phyloP scores from a whole-genome alignment of 371 early-diverging fungal species.

The Mucor indicus region DNA sequence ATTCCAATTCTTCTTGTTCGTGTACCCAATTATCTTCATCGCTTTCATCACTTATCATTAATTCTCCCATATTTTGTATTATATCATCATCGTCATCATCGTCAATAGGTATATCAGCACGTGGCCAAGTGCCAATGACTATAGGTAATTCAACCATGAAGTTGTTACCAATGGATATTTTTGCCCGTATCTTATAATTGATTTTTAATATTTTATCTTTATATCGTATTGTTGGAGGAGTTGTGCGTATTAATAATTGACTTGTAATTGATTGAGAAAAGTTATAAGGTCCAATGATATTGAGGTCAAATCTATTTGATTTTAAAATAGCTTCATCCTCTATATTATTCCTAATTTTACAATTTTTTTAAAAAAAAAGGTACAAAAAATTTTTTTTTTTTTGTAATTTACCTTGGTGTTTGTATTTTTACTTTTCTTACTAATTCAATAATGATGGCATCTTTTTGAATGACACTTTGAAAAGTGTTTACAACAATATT shows the following conservation, averaged over 20 bases:
- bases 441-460: slow-evolving; percentile 24
- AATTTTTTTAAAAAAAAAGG: too few relatives aligned
- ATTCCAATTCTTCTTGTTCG: neutral
- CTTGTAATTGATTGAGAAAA: slow-evolving; percentile 29
- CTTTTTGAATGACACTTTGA: slow-evolving; percentile 15
- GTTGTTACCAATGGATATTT: slow-evolving; percentile 8
- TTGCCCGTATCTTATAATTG: slow-evolving; percentile 30
- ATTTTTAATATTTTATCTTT: slow-evolving; percentile 24
- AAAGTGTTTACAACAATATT: slow-evolving; percentile 26
- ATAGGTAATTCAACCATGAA: slow-evolving; percentile 30
- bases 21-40: slow-evolving; percentile 2
- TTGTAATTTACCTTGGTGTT: slow-evolving; percentile 19
- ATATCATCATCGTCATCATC: slow-evolving; percentile 38
- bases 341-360: slow-evolving; percentile 16
- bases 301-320: slow-evolving; percentile 27
- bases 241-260: slow-evolving; percentile 27
- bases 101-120: slow-evolving; percentile 37
- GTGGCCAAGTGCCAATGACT: slow-evolving; percentile 38
- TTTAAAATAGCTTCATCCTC: slow-evolving; percentile 28
- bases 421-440: slow-evolving; percentile 26
- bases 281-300: slow-evolving; percentile 34
- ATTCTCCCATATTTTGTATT: slow-evolving; percentile 20
- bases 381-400: too few relatives aligned
- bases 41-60: slow-evolving; percentile 15
- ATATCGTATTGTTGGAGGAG: slow-evolving; percentile 33